A percentile compares a stretch with the other conserved stretches of the same genome.
phyloP scores from a whole-genome alignment of 331 rosid species.

The Pyrus hybrid region DNA sequence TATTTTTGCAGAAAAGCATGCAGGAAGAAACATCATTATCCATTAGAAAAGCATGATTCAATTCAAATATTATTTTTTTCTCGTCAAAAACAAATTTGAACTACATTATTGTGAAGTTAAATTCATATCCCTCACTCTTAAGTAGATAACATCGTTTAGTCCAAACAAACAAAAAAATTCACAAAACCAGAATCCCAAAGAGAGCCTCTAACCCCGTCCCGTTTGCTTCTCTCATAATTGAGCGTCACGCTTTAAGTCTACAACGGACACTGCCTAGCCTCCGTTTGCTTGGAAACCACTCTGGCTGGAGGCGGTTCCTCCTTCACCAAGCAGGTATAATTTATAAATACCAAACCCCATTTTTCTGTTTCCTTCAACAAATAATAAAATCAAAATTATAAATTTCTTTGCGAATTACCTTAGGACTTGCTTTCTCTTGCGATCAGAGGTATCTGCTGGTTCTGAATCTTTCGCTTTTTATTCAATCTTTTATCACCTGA shows the following conservation, averaged over 20 bases:
- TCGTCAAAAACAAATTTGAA: fast-evolving
- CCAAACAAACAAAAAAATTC: too few species aligned
- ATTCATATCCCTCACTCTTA: too few species aligned
- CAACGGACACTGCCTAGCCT: background rate
- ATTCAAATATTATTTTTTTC: too few species aligned
- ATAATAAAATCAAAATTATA: too few species aligned
- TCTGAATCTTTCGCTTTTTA: background rate
- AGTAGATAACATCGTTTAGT: too few species aligned
- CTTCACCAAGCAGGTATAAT: background rate
- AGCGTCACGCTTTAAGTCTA: background rate
- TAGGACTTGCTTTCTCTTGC: background rate
- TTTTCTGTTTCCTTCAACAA: background rate
- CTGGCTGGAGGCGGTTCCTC: background rate
- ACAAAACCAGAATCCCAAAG: background rate
- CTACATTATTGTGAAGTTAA: too few species aligned
- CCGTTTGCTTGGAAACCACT: background rate
- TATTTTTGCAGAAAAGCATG: too few species aligned
- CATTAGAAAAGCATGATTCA: too few species aligned
- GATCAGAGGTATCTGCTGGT: background rate
- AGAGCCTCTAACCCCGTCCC: background rate
- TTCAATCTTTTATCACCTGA: background rate
- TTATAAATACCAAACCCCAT: background rate
- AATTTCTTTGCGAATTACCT: background rate
- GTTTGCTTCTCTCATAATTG: background rate
- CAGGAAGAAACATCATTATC: too few species aligned